Conservation (phyloP, 1,284 basidiomycete species). For the Ganoderma lingzhi region DNA sequence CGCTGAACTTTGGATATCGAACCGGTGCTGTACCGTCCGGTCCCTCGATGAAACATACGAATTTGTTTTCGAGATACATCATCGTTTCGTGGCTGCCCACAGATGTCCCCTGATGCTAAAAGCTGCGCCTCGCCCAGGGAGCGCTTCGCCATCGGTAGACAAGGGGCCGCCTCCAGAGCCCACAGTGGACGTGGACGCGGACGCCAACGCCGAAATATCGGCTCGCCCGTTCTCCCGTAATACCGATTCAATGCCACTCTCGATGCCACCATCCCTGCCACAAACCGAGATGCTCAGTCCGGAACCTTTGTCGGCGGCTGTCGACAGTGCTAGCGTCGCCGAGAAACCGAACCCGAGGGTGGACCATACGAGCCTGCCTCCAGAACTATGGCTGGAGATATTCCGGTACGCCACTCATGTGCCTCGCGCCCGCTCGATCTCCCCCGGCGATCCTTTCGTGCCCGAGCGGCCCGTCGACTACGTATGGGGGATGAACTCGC, state of each 20-base stretch:
- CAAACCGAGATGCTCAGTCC: not conserved
- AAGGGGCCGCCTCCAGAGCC: conserved; percentile 8
- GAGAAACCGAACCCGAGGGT: conserved; percentile 16
- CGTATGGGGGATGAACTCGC: conserved; percentile 37
- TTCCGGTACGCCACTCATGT: conserved; percentile 63
- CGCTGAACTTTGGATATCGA: not conserved
- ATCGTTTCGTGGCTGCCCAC: conserved; percentile 6
- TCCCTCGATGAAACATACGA: not conserved
- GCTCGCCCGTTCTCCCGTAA: not conserved
- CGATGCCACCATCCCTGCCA: not conserved
- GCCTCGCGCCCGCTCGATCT: conserved; percentile 39
- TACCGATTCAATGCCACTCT: not conserved
- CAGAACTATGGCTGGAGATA: conserved; percentile 65
- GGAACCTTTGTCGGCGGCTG: conserved; percentile 3
- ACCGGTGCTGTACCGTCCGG: not conserved
- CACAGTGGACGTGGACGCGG: not conserved
- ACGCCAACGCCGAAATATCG: not conserved
- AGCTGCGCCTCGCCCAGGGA: conserved; percentile 23
- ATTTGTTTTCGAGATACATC: conserved; percentile 1
- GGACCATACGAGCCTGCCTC: conserved; percentile 46
- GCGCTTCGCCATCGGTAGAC: conserved; percentile 10
- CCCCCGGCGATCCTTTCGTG: conserved; percentile 34
- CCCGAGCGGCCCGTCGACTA: conserved; percentile 40
- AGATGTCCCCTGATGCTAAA: conserved; percentile 19
- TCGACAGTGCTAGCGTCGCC: not conserved